phyloP scores from a whole-genome alignment of 768 basidiomycete genomes.

The Gautieria morchelliformis region DNA sequence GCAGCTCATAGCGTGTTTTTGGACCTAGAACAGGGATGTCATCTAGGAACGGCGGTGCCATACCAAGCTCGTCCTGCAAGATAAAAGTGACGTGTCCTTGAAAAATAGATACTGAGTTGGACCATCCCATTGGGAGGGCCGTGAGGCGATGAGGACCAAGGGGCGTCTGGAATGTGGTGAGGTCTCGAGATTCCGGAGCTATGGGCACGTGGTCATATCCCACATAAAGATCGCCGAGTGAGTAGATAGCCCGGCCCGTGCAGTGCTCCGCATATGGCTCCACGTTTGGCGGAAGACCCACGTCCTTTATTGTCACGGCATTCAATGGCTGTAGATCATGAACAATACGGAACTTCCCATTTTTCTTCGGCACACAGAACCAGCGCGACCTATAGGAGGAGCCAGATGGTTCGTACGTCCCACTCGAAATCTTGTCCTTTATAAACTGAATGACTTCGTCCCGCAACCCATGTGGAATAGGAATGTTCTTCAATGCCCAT shows the following conservation, averaged over 20 bases:
- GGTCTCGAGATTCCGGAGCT: slow-evolving; percentile 21
- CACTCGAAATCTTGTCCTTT: slow-evolving; percentile 23
- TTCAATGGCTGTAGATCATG: slow-evolving; percentile 32
- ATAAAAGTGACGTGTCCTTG: slow-evolving; percentile 31
- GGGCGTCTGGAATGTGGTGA: slow-evolving; percentile 33
- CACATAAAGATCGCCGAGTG: slow-evolving; percentile 18
- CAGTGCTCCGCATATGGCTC: slow-evolving; percentile 25
- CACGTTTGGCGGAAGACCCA: slow-evolving; percentile 22
- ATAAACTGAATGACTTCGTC: slow-evolving; percentile 23
- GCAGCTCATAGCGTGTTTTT: slow-evolving; percentile 21
- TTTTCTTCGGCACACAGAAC: slow-evolving; percentile 33
- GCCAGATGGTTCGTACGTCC: slow-evolving; percentile 28
- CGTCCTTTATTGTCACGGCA: slow-evolving; percentile 28
- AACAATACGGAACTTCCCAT: slow-evolving; percentile 26
- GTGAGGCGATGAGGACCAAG: slow-evolving; percentile 15
- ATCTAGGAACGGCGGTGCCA: slow-evolving; percentile 30
- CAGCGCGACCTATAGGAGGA: slow-evolving; percentile 27
- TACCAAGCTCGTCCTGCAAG: slow-evolving; percentile 28
- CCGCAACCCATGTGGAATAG: slow-evolving; percentile 25
- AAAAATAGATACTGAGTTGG: slow-evolving; percentile 31
- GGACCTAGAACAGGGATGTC: slow-evolving; percentile 29
- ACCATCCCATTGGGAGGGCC: slow-evolving; percentile 30
- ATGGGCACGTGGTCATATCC: slow-evolving; percentile 14
- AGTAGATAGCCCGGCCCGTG: slow-evolving; percentile 12
- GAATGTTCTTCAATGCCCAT: slow-evolving; percentile 26